These are phyloP conservation scores for Penicillium concentricum DNA, from an alignment of 2,329 filamentous ascomycete species.

Conservation along the genomic window DNA sequence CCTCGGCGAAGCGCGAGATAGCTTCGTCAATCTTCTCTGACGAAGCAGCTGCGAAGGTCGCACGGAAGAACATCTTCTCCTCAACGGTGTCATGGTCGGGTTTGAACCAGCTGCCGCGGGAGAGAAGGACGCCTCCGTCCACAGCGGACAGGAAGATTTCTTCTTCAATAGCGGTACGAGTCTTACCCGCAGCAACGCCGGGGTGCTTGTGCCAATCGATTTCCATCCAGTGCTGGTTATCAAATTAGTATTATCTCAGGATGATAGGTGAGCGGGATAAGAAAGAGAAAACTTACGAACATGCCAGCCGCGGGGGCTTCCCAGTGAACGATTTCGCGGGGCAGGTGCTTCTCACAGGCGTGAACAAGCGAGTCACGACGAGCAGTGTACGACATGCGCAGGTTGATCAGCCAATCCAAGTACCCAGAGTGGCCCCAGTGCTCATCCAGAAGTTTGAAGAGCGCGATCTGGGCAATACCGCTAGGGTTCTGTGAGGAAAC, in stretches of 20 bases:
- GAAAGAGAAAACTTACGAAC: conserved; percentile 67
- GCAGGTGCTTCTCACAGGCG: conserved; percentile 77
- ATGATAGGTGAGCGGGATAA: neutral
- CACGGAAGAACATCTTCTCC: conserved; percentile 77
- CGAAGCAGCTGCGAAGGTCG: conserved; percentile 82
- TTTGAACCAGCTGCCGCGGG: conserved; percentile 87
- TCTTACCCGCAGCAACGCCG: conserved; percentile 36
- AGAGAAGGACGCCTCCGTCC: conserved; percentile 73
- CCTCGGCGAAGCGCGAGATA: conserved; percentile 71
- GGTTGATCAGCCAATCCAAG: conserved; percentile 80
- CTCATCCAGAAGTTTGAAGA: conserved; percentile 90
- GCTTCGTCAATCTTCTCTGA: conserved; percentile 69
- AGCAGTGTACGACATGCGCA: conserved; percentile 77
- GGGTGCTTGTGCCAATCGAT: conserved; percentile 50
- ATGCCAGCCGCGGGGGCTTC: conserved; percentile 80
- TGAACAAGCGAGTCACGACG: conserved; percentile 73
- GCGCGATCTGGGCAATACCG: conserved; percentile 77
- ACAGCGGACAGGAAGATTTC: conserved; percentile 79
- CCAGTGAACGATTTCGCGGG: conserved; percentile 74
- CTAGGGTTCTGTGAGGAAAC: conserved; percentile 80
- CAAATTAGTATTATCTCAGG: neutral
- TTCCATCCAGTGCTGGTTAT: conserved; percentile 47
- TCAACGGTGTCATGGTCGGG: conserved; percentile 63
- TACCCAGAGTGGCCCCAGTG: conserved; percentile 92
- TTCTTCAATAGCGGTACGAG: conserved; percentile 65